Evolutionary conservation across 1,139 yeast species (phyloP), one percentile per base, ranked within the genome.

Genomic region (Yamadazyma atmosphaerica): DNA sequence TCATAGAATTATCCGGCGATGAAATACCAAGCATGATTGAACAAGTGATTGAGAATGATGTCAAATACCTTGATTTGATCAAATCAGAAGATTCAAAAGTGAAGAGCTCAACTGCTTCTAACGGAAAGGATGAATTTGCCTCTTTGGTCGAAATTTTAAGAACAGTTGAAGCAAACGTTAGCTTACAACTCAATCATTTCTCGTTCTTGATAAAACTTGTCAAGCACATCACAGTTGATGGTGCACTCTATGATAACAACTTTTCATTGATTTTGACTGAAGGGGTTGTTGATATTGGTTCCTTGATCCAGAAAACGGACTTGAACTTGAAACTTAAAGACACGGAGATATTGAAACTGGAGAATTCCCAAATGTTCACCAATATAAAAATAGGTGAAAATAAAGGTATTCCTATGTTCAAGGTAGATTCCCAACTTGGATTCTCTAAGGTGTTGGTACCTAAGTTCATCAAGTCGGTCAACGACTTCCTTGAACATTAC

Each of bases 381-480:
- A 46, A 45, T 9, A 34, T 58, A n/a, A 56, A 55, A 29, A 25
- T 60, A 13, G 38, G 43, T 2, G 40, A 45, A 2, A 24, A 41
- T 4, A 57, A 51, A 2, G 36, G 52, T 11, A 39, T 45, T 26
- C 50, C 65, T 28, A 36, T 60, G 1, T 29, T 49, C 1, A 43
- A 50, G 0, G 40, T 56, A 0, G 52, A 51, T 8, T 42, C 58
- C 3, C 55, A 58, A n/a, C 43, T 64, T 19, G 74, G 72, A 1
- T 65, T 60, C 40, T 55, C 69, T 5, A 68, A 69, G 40, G 40
- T 65, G 4, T 54, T 55, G 23, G 39, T 57, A 4, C 73, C 72
- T 2, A 63, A 55, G 50, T 39, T 67, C 2, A 36, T 56, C 3
- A 48, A 46, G 11, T 48, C 66, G 0, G 18, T 60, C 11, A 54